phyloP scores from a whole-genome alignment of 805 yeast species.

The Ogataea kodamae region DNA sequence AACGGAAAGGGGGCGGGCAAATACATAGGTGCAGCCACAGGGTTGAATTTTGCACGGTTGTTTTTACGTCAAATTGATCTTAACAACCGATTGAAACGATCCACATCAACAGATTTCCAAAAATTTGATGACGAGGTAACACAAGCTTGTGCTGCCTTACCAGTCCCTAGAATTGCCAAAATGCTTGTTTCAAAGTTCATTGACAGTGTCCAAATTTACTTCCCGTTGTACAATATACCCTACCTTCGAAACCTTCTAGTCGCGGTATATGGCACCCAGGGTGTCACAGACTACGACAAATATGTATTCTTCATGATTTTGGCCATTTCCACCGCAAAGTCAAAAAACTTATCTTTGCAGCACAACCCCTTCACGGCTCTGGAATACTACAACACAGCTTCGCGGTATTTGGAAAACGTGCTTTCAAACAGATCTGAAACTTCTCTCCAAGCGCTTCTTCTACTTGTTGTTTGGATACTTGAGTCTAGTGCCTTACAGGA shows the following conservation, averaged over 20 bases:
- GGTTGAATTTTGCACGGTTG: conserved; percentile 23
- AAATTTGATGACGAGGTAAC: conserved; percentile 19
- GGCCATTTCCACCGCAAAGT: conserved; percentile 19
- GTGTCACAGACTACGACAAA: conserved; percentile 21
- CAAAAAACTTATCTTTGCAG: conserved; percentile 3
- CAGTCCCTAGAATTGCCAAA: conserved; percentile 16
- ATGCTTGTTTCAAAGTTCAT: conserved; percentile 17
- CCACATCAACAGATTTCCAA: conserved; percentile 12
- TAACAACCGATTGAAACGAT: conserved; percentile 14
- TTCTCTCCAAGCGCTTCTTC: conserved; percentile 21
- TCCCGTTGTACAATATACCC: conserved; percentile 19
- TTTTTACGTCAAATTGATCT: conserved; percentile 23
- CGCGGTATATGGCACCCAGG: conserved; percentile 15
- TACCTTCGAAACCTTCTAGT: conserved; percentile 11
- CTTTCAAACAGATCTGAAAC: conserved; percentile 21
- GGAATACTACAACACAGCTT: conserved; percentile 25
- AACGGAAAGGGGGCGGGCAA: conserved; percentile 18
- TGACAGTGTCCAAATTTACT: conserved; percentile 20
- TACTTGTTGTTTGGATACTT: conserved; percentile 24
- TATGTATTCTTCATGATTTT: conserved; percentile 22
- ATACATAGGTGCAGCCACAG: conserved; percentile 29
- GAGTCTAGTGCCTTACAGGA: conserved; percentile 22
- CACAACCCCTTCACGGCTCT: conserved; percentile 20
- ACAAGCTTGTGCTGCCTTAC: conserved; percentile 24
- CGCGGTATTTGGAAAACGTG: conserved; percentile 23